Base-by-base conservation (phyloP, 257 asterid genomes). In the Salvia splendens region DNA sequence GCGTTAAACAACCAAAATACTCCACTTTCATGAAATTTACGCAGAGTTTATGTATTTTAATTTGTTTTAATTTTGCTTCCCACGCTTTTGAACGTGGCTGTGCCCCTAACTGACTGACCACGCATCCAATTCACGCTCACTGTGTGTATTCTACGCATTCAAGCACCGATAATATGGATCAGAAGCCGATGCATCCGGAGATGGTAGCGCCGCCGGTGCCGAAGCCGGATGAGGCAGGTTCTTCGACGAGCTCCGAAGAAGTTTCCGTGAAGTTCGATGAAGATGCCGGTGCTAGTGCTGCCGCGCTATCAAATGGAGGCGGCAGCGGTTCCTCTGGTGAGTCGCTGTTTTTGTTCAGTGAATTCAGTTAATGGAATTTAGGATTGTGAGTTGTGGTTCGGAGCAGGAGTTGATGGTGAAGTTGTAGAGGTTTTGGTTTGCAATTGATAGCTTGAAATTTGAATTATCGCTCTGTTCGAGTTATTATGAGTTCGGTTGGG, bases 311-410 rank as follows among this genome's bases (percentile, higher is more conserved):
- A 17, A 81, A 83, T 76, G 87, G 86, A 63, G 73, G 69, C 61
- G 75, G 73, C 14, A 74, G 70, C 42, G 71, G 36, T 61, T 43
- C 87, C 73, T 76, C 87, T 59, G 96, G 98, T 89, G 68, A 72
- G 84, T 73, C 61, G 36, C 73, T 79, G 14, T 32, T 2, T 38
- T 30, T 67, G 63, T 36, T 24, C 70, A 52, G 54, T 20, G 45
- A 38, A 50, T 74, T 59, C 52, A 33, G 64, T 68, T 47, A 40
- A 12, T 63, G 55, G 67, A 58, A 65, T 48, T 74, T 70, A 43
- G 52, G 54, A 51, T 54, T 64, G 8, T 28, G 75, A 28, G 65
- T 62, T 61, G 68, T 68, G 65, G 68, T 60, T 60, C 58, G 49
- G 35, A 50, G 33, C 5, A 16, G 62, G 36, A 32, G 40, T n/a